These are phyloP conservation scores for Monosporozyma aerobia DNA, from an alignment of 805 yeast species.

Conservation along the genomic window DNA sequence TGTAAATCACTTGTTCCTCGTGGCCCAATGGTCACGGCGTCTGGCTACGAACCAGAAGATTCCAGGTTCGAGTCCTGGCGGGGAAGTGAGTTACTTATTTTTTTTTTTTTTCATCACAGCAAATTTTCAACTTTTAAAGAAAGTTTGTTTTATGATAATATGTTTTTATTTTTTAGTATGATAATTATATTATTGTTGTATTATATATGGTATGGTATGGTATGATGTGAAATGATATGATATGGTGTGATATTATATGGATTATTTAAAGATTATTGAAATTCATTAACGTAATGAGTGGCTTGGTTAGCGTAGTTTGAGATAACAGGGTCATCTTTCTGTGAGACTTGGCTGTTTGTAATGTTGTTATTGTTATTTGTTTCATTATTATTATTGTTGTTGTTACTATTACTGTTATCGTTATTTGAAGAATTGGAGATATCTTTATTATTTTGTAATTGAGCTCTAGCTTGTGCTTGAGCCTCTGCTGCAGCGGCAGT, in stretches of 20 bases:
- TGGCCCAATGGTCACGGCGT: constrained; percentile 73
- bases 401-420: constrained; percentile 8
- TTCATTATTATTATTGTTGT: neutral
- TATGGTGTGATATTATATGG: neutral
- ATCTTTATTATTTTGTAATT: constrained; percentile 1
- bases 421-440: neutral
- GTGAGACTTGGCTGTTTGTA: too few relatives aligned
- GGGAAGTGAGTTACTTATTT: constrained; percentile 28
- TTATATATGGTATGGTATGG: too few relatives aligned
- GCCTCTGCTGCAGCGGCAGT: constrained; percentile 32
- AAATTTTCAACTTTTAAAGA: too few relatives aligned
- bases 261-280: constrained; percentile 12
- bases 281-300: constrained; percentile 28
- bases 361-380: neutral
- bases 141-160: too few relatives aligned
- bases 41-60: constrained; percentile 55
- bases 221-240: neutral
- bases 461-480: constrained; percentile 25
- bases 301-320: constrained; percentile 28
- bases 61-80: constrained; percentile 52
- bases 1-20: constrained; percentile 41
- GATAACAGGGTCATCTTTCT: constrained; percentile 15
- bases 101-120: neutral
- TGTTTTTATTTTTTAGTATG: neutral
- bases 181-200: too few relatives aligned